Evolutionary conservation across 768 basidiomycete species (phyloP).

Genomic region (Russula sp.): DNA sequence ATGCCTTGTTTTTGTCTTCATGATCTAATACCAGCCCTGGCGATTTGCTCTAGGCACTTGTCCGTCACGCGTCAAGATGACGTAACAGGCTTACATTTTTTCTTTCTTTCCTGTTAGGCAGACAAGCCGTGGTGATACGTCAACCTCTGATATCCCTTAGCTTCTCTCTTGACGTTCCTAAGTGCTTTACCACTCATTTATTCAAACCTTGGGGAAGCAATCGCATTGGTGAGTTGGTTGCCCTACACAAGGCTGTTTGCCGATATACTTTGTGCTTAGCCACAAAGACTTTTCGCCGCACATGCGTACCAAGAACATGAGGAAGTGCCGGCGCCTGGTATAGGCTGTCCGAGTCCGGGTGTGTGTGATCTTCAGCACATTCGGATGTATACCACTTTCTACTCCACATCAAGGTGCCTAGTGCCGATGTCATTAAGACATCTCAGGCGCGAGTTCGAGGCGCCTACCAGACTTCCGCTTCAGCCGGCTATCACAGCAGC

Average conservation of each 20-base stretch:
- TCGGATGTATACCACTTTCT: constrained; percentile 37
- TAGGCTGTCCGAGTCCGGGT: constrained; percentile 28
- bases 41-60: constrained; percentile 21
- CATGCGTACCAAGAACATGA: constrained; percentile 25
- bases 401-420: constrained; percentile 66
- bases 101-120: constrained; percentile 61
- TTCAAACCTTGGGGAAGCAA: too few species aligned
- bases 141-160: too few species aligned
- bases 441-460: constrained; percentile 60
- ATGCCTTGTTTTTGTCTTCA: too few species aligned
- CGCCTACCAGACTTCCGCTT: constrained; percentile 35
- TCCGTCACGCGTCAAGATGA: constrained; percentile 31
- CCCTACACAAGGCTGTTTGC: too few species aligned
- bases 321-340: constrained; percentile 29
- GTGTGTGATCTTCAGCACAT: constrained; percentile 37
- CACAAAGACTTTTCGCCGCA: constrained; percentile 46
- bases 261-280: too few species aligned
- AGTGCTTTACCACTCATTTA: too few species aligned
- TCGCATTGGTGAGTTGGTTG: too few species aligned
- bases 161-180: too few species aligned
- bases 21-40: too few species aligned
- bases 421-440: constrained; percentile 77
- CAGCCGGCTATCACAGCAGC: constrained; percentile 57
- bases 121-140: constrained; percentile 66
- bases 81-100: constrained; percentile 39